A percentile compares a stretch with the other conserved stretches of the same genome.
phyloP scores from a whole-genome alignment of 2,329 filamentous ascomycete genomes.

The Sclerotinia nivalis region DNA sequence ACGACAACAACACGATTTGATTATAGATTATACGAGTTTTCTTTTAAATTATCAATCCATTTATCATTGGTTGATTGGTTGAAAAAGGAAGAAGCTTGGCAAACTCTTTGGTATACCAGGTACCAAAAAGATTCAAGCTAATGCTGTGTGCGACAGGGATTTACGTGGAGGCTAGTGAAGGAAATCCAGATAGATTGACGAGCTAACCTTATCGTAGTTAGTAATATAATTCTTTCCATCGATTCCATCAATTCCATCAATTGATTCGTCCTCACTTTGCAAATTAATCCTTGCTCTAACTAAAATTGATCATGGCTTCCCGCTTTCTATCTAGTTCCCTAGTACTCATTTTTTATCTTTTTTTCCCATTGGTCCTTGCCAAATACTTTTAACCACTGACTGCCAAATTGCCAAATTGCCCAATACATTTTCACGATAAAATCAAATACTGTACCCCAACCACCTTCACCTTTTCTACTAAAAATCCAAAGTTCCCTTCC shows the following conservation, averaged over 20 bases:
- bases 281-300: neutral
- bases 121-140: neutral
- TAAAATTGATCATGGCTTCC: neutral
- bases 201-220: neutral
- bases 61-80: neutral
- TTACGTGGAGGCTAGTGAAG: neutral
- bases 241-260: no score
- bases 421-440: conserved; percentile 14
- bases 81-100: conserved; percentile 4
- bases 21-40: neutral
- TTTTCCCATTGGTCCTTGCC: neutral
- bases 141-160: neutral
- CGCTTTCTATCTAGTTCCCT: neutral
- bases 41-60: neutral
- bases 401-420: neutral
- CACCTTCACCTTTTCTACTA: neutral
- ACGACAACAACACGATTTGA: neutral
- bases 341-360: neutral
- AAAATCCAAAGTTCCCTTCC: neutral
- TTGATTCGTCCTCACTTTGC: neutral
- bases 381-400: neutral
- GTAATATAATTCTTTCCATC: neutral
- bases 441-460: conserved; percentile 14
- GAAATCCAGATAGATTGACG: neutral
- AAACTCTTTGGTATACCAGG: neutral